Base-by-base conservation (phyloP, 345 rosid genomes). In the Melaleuca alternifolia region DNA sequence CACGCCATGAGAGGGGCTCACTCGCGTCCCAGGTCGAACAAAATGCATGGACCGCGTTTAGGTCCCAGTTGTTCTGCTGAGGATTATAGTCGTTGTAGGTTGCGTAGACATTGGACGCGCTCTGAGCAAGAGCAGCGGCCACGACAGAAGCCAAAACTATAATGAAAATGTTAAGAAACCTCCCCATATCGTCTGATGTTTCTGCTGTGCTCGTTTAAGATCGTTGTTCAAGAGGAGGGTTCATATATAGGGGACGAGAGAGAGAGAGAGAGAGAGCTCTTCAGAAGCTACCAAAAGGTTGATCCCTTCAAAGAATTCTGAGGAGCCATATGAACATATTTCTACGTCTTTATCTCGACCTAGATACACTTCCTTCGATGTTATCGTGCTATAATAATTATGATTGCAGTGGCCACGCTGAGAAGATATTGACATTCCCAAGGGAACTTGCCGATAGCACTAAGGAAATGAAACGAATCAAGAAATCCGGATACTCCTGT, bases 21-120 rank as follows among this genome's bases (percentile, higher is more conserved):
- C 51, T 62, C 18, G 91, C 96, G 56, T 94, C 94, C 94, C 94
- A 95, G 0, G 93, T 93, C 2, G 94, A 54, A 86, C 97, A 94
- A 77, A 84, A 93, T 16, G 92, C 94, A 53, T 93, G 91, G 33
- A 88, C 94, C 5, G 86, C 86, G 71, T 26, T 86, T 54, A 93
- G 88, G 83, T 92, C 91, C 97, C 97, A 95, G 7, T 89, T 88
- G 65, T 89, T 89, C 83, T 90, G 90, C 20, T 91, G 84, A 28
- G 97, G 93, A 54, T 91, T 91, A 89, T 94, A 94, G 81, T 30
- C 18, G 83, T 94, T 91, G 87, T 94, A 94, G 1, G 94, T 92
- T 6, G 96, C 91, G 75, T 93, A 81, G 18, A 93, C 94, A 89
- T 89, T 89, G 11, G 89, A 7, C 14, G 93, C 94, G 52, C 93